Evolutionary conservation across 2,329 filamentous ascomycete species (phyloP).

Genomic region (Claviceps monticola): DNA sequence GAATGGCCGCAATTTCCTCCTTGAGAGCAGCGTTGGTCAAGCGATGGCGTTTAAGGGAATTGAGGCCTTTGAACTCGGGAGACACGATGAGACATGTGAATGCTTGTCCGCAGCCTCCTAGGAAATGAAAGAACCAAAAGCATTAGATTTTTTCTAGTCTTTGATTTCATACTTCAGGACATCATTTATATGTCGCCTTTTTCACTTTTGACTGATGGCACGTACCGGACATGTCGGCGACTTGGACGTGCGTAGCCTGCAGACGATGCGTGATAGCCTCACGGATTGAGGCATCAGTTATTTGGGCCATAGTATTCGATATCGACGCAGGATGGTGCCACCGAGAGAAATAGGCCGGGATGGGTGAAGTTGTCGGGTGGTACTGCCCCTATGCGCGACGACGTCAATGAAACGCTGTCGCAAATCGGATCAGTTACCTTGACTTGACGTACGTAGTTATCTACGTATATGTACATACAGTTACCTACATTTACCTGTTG

Average conservation of each 20-base stretch:
- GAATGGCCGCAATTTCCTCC: constrained; percentile 77
- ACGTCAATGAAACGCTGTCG: neutral
- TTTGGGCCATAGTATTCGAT: constrained; percentile 15
- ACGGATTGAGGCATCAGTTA: constrained; percentile 61
- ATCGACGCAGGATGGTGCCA: neutral
- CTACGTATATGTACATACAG: no score
- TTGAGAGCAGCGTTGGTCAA: constrained; percentile 75
- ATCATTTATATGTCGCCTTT: neutral
- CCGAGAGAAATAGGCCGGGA: neutral
- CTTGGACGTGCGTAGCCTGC: constrained; percentile 65
- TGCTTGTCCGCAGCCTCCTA: constrained; percentile 48
- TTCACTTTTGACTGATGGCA: constrained; percentile 2
- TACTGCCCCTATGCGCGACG: neutral
- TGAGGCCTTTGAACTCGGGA: constrained; percentile 55
- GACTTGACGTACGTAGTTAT: no score
- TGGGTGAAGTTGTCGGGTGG: neutral
- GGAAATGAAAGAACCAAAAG: neutral
- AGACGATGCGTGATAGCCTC: constrained; percentile 56
- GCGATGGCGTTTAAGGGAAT: constrained; percentile 70
- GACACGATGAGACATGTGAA: constrained; percentile 49
- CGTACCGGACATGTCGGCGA: constrained; percentile 84
- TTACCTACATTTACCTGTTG: no score
- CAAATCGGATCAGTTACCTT: neutral
- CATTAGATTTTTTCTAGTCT: neutral
- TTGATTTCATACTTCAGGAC: neutral